Conservation (phyloP, 371 early-diverging fungal genomes). For the Mucor irregularis region DNA sequence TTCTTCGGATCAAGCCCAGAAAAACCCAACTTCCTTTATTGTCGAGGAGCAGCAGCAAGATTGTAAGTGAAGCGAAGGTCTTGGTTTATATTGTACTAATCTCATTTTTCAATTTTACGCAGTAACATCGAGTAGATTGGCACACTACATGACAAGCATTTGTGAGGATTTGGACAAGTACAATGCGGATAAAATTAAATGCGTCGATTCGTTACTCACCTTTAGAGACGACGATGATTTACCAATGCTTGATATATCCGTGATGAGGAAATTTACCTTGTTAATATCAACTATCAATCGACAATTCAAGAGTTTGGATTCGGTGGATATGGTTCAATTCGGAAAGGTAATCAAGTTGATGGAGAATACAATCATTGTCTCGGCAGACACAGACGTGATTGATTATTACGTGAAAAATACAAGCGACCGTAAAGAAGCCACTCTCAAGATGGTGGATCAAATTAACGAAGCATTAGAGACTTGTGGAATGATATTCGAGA, state of each 20-base stretch:
- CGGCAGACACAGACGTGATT: constrained; percentile 20
- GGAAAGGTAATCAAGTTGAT: constrained; percentile 21
- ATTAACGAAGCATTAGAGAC: constrained; percentile 24
- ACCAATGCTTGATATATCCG: constrained; percentile 15
- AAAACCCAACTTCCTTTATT: too few relatives aligned
- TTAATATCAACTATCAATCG: background rate
- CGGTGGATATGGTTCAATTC: constrained; percentile 12
- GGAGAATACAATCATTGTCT: constrained; percentile 15
- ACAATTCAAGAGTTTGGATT: constrained; percentile 3
- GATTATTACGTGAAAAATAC: constrained; percentile 9
- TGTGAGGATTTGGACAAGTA: constrained; percentile 19
- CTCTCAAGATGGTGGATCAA: background rate
- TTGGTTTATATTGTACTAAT: background rate
- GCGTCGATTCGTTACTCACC: constrained; percentile 5
- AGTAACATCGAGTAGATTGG: constrained; percentile 14
- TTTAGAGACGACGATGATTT: constrained; percentile 17
- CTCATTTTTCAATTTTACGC: background rate
- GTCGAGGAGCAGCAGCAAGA: background rate
- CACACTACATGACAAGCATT: constrained; percentile 18
- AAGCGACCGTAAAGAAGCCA: background rate
- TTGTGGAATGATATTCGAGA: constrained; percentile 28
- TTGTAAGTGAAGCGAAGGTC: background rate
- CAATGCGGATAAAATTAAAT: constrained; percentile 4
- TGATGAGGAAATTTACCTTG: constrained; percentile 11
- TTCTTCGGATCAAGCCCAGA: too few relatives aligned